A percentile compares a stretch with the other conserved stretches of the same genome.
These are phyloP conservation scores for Aspergillus cristatus DNA, from an alignment of 495 filamentous ascomycete genomes.

Conservation along the genomic window DNA sequence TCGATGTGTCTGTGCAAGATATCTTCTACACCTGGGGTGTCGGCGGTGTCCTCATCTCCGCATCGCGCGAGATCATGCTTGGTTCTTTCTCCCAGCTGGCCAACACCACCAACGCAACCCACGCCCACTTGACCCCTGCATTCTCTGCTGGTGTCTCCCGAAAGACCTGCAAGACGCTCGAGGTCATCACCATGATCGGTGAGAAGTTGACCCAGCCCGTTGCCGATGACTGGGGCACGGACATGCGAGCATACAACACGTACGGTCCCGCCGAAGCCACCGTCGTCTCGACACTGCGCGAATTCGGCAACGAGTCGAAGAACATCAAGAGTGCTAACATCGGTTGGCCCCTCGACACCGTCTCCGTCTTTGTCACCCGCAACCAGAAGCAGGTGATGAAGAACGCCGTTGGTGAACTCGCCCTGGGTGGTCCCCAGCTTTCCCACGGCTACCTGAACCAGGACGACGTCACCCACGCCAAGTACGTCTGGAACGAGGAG, in stretches of 20 bases:
- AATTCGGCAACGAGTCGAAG: constrained; percentile 21
- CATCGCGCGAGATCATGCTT: constrained; percentile 24
- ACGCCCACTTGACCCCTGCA: constrained; percentile 31
- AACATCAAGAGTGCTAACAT: constrained; percentile 25
- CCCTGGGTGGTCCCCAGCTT: constrained; percentile 33
- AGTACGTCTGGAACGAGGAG: constrained; percentile 28
- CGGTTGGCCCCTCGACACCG: constrained; percentile 23
- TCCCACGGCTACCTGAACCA: constrained; percentile 38
- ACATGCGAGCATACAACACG: constrained; percentile 26
- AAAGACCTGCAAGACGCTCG: constrained; percentile 20
- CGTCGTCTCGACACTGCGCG: constrained; percentile 26
- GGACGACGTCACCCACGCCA: constrained; percentile 27
- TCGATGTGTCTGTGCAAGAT: constrained; percentile 33
- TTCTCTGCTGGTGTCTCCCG: constrained; percentile 24
- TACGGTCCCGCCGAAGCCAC: constrained; percentile 31
- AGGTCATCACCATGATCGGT: constrained; percentile 90
- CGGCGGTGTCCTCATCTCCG: constrained; percentile 26
- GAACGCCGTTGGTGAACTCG: constrained; percentile 35
- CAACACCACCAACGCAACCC: constrained; percentile 23
- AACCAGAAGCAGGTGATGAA: constrained; percentile 21
- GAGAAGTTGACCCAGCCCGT: constrained; percentile 72
- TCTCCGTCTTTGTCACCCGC: constrained; percentile 26
- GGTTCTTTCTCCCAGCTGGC: constrained; percentile 24
- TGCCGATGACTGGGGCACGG: constrained; percentile 28
- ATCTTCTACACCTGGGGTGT: constrained; percentile 32